These are phyloP conservation scores for Aspergillus heteromorphus DNA, from an alignment of 495 filamentous ascomycete genomes.

Conservation along the genomic window DNA sequence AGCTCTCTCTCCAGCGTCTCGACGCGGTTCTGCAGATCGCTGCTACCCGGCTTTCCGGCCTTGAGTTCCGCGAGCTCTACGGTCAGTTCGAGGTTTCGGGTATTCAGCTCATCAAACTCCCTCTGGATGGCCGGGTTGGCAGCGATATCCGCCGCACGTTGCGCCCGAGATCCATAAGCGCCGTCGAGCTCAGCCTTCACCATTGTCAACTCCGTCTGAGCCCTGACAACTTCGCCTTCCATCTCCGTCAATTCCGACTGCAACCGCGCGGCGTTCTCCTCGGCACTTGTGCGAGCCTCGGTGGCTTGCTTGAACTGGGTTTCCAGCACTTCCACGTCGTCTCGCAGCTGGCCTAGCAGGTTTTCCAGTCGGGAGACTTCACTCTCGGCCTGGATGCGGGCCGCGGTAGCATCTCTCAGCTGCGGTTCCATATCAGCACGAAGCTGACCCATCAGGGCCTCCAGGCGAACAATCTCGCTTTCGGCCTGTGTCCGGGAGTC, in stretches of 20 bases:
- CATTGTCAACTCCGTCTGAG: conserved; percentile 88
- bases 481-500: conserved; percentile 14
- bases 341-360: conserved; percentile 18
- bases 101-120: conserved; percentile 61
- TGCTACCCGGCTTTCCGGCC: conserved; percentile 31
- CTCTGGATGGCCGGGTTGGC: conserved; percentile 58
- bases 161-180: conserved; percentile 73
- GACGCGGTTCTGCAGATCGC: conserved; percentile 52
- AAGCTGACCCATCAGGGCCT: conserved; percentile 18
- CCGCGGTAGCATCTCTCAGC: conserved; percentile 18
- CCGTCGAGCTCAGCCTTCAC: conserved; percentile 92
- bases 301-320: conserved; percentile 23
- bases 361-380: conserved; percentile 17
- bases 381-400: conserved; percentile 10
- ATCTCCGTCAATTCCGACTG: conserved; percentile 63
- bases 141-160: conserved; percentile 73
- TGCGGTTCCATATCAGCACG: conserved; percentile 9
- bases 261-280: conserved; percentile 48
- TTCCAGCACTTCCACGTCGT: conserved; percentile 23
- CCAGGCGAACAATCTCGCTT: conserved; percentile 11
- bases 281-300: conserved; percentile 26
- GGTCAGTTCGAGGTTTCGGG: conserved; percentile 52
- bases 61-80: conserved; percentile 54
- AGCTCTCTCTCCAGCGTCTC: conserved; percentile 72
- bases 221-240: conserved; percentile 75